Evolutionary conservation across 306 rosid species (phyloP).

Genomic region (Prunus salicina): DNA sequence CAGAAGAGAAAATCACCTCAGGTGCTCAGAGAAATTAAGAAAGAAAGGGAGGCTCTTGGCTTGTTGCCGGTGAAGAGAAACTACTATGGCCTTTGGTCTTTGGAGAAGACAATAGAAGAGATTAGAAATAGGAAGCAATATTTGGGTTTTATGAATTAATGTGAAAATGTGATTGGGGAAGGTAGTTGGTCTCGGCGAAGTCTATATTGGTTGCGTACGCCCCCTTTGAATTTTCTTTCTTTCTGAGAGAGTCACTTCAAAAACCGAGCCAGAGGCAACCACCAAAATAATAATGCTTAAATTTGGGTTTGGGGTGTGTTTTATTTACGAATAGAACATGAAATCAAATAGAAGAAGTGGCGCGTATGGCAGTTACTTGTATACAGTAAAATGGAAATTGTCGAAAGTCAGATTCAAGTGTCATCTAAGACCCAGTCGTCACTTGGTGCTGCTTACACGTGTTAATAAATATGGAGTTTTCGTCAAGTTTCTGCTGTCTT

Average conservation of each 20-base stretch:
- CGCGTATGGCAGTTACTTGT: neutral
- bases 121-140: neutral
- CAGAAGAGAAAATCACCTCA: constrained; percentile 42
- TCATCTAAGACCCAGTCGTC: neutral
- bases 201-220: neutral
- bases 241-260: neutral
- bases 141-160: neutral
- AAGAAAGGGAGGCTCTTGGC: neutral
- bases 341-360: neutral
- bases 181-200: neutral
- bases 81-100: neutral
- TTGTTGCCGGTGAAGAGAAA: neutral
- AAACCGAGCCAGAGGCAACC: neutral
- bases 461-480: neutral
- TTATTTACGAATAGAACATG: neutral
- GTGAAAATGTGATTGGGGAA: neutral
- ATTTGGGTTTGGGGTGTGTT: no score
- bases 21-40: constrained; percentile 1
- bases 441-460: neutral
- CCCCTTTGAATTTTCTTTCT: constrained; percentile 1
- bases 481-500: neutral
- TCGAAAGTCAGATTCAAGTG: neutral
- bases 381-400: neutral
- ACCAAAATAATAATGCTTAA: no score
- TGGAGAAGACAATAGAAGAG: neutral